Conservation (phyloP, 306 rosid genomes). For the Purshia tridentata region DNA sequence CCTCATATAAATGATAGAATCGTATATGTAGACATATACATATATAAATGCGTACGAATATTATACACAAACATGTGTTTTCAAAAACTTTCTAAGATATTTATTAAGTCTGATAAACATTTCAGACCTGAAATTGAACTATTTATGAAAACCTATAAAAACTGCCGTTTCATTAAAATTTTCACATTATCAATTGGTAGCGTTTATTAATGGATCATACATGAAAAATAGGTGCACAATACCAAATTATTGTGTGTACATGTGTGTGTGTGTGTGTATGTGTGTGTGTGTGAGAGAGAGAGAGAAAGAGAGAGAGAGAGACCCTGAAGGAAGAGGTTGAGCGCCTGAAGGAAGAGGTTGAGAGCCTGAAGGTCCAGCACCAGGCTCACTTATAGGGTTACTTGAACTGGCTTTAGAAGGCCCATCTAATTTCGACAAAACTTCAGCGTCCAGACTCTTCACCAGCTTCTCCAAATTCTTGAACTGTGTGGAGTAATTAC, state of each 20-base stretch:
- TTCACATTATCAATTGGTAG: not conserved
- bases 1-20: not conserved
- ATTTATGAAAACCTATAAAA: not conserved
- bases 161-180: not conserved
- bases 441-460: slow-evolving; percentile 38
- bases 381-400: slow-evolving; percentile 36
- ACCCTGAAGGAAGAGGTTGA: slow-evolving; percentile 40
- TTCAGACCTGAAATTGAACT: not conserved
- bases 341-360: slow-evolving; percentile 46
- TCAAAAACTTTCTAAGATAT: not conserved
- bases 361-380: slow-evolving; percentile 37
- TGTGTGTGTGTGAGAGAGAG: slow-evolving; percentile 5
- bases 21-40: too few relatives aligned
- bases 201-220: too few relatives aligned
- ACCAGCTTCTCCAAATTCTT: slow-evolving; percentile 73
- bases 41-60: not conserved
- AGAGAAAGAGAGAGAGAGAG: too few relatives aligned
- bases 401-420: slow-evolving; percentile 45
- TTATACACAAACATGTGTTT: not conserved
- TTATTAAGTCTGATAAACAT: not conserved
- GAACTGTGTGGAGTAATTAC: slow-evolving; percentile 62
- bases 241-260: not conserved
- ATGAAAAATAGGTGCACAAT: not conserved
- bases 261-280: not conserved
- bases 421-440: slow-evolving; percentile 58